A percentile compares a stretch with the other conserved stretches of the same genome.
Conservation (phyloP, 495 filamentous ascomycete species). For the Rhypophila decipiens region DNA sequence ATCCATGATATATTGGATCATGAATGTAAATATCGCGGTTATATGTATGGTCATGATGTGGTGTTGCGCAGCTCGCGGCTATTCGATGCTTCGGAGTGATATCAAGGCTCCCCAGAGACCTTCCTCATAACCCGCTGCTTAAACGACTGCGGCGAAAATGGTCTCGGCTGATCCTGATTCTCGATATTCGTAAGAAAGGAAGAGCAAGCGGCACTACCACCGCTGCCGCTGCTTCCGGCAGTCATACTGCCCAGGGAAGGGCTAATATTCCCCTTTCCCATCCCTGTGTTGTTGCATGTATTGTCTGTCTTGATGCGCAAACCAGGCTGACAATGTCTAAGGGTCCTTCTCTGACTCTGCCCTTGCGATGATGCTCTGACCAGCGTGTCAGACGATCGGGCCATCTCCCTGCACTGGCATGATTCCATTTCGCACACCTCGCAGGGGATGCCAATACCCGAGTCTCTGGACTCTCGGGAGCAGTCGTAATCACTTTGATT, state of each 20-base stretch:
- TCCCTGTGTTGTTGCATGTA: too few relatives aligned
- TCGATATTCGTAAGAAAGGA: background rate
- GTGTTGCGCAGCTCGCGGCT: too few relatives aligned
- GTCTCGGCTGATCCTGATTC: too few relatives aligned
- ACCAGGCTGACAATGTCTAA: conserved; percentile 8
- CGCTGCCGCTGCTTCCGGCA: too few relatives aligned
- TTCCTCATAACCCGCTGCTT: conserved; percentile 19
- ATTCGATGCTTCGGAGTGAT: too few relatives aligned
- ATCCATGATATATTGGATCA: too few relatives aligned
- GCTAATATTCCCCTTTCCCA: conserved; percentile 1
- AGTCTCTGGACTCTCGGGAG: conserved; percentile 15
- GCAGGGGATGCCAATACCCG: conserved; percentile 17
- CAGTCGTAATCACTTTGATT: background rate
- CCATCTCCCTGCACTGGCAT: conserved; percentile 9
- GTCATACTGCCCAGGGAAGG: too few relatives aligned
- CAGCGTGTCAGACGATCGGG: background rate
- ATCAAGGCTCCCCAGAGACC: too few relatives aligned
- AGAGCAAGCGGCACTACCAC: background rate
- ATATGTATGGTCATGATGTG: too few relatives aligned
- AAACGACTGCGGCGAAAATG: conserved; percentile 23
- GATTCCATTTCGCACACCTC: conserved; percentile 7
- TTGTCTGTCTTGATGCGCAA: conserved; percentile 11
- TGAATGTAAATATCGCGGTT: too few relatives aligned
- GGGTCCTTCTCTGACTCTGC: background rate
- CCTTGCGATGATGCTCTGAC: background rate